Percentiles rank a stretch among this genome's conserved stretches.
Conservation (phyloP, 1,284 basidiomycete species). For the Neotropicomus parvogracilis region DNA sequence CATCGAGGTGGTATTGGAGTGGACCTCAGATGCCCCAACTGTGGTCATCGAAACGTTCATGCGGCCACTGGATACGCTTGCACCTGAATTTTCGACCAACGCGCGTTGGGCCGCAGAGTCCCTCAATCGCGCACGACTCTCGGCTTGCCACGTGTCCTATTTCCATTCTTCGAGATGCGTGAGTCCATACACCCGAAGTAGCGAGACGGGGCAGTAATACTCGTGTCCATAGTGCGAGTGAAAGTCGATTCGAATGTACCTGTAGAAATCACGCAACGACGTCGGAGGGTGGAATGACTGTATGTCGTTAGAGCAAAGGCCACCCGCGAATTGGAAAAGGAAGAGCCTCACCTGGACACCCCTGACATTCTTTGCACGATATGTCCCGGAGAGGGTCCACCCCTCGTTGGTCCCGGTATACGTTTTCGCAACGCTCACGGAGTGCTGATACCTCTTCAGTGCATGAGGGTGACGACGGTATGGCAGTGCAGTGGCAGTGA, state of each 20-base stretch:
- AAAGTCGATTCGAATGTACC: conserved; percentile 94
- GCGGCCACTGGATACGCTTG: conserved; percentile 4
- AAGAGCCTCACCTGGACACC: conserved; percentile 77
- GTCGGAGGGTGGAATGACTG: conserved; percentile 76
- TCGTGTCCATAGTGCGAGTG: conserved; percentile 92
- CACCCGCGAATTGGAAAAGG: not conserved
- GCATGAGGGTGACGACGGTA: too few species aligned
- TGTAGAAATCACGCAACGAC: conserved; percentile 78
- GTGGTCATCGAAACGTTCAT: conserved; percentile 10
- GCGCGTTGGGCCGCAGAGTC: conserved; percentile 8
- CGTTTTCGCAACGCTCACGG: conserved; percentile 80
- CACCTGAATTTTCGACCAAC: conserved; percentile 3
- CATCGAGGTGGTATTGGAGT: not conserved
- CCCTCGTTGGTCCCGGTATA: conserved; percentile 60
- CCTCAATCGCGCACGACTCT: conserved; percentile 48
- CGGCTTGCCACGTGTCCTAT: conserved; percentile 75
- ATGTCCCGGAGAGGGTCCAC: conserved; percentile 73
- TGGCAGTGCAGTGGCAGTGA: too few species aligned
- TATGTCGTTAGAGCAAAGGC: conserved; percentile 2
- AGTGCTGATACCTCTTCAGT: conserved; percentile 16
- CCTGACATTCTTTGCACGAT: conserved; percentile 84
- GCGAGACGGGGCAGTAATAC: conserved; percentile 93
- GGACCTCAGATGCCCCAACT: not conserved
- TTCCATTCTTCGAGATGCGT: conserved; percentile 97
- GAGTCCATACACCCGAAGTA: conserved; percentile 91